Conservation (phyloP, 129 eudicot genomes). For the Logfia minima region DNA sequence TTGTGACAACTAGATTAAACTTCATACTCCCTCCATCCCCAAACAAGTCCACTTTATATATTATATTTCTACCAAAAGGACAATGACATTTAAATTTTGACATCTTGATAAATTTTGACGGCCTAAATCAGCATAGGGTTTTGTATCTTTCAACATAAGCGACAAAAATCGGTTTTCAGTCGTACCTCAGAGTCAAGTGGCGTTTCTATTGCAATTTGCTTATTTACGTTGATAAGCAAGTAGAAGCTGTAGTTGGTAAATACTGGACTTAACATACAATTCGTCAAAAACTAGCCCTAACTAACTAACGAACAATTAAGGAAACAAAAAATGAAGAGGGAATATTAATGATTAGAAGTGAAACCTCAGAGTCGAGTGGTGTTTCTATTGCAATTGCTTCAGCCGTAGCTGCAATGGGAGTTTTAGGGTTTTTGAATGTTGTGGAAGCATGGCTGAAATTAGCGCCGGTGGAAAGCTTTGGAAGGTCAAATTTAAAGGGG, state of each 20-base stretch:
- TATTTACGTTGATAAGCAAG: neutral
- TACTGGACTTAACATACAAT: no score
- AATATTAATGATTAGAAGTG: neutral
- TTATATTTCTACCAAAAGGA: neutral
- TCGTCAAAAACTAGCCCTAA: neutral
- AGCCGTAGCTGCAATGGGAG: slow-evolving; percentile 21
- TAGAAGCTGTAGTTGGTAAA: neutral
- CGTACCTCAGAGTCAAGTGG: neutral
- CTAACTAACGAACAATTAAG: neutral
- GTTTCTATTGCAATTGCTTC: slow-evolving; percentile 28
- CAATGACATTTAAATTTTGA: neutral
- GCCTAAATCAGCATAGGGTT: neutral
- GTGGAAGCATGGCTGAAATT: slow-evolving; percentile 21
- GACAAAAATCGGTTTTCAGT: neutral
- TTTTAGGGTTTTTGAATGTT: slow-evolving; percentile 5
- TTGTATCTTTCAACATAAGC: neutral
- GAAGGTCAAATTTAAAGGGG: neutral
- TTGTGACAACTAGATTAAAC: neutral
- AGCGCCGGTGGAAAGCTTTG: slow-evolving; percentile 3
- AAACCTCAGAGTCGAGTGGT: slow-evolving; percentile 33
- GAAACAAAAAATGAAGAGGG: slow-evolving; percentile 10
- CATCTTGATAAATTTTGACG: neutral
- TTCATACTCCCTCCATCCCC: neutral
- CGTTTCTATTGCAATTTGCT: neutral
- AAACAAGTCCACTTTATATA: neutral